Evolutionary conservation across 2,329 filamentous ascomycete species (phyloP), one percentile per base, ranked within the genome.

Genomic region (Sporothrix protearum): DNA sequence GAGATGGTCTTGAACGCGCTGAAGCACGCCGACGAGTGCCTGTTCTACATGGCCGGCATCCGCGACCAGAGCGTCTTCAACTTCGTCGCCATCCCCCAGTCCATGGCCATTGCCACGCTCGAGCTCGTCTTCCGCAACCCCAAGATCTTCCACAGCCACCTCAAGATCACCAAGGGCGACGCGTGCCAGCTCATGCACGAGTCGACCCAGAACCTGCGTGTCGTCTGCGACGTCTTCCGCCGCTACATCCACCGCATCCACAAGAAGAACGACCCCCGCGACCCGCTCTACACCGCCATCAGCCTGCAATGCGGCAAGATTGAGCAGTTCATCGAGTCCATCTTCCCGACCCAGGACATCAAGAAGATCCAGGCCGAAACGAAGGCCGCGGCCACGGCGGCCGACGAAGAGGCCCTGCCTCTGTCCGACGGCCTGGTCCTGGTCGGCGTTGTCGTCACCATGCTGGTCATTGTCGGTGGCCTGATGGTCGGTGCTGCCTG

Each of bases 1-100:
- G 93, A 97, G 78, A 97, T 99, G 94, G 90, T 98, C 7, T 85
- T 98, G 72, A 93, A 96, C 77, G 93, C 95, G 5, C 85, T 99
- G 57, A 89, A 90, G 78, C 92, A 97, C 76, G 91, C 88, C 4
- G 94, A 97, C 75, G 94, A 98, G 78, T 98, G 95, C 79, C 83
- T 99, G n/a, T 97, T 94, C 84, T 99, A 98, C 83, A 93, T 99
- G 84, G 95, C 95, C 5, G 96, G 92, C 63, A 89, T 99, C 75
- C 91, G 91, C 76, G 96, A 99, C 79, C 96, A 99, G 83, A 97
- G 93, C 79, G 93, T 97, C 33, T 99, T 99, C 88, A 99, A 99
- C 86, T 99, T 99, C 81, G 94, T 94, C 64, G 95, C 95, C 71
- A 99, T 99, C 75, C 96, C 96, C 2, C 96, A 99, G 81, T 86